Evolutionary conservation across 2,329 filamentous ascomycete genomes (phyloP).

Genomic region (Dothideomycetes sp.): DNA sequence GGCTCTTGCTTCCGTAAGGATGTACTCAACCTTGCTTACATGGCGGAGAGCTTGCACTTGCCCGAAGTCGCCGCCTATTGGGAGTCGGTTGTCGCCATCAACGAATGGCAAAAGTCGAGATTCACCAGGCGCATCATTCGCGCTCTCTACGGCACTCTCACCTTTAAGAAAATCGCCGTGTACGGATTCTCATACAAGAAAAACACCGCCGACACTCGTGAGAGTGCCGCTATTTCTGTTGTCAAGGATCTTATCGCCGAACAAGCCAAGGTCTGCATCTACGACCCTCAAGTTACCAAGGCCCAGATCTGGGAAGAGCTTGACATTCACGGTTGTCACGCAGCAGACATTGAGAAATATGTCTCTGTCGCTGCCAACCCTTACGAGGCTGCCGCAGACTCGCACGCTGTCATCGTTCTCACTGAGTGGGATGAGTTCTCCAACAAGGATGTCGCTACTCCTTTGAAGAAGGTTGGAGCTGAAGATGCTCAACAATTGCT

Average conservation of each 20-base stretch:
- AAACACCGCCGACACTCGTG: conserved; percentile 65
- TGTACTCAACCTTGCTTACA: conserved; percentile 62
- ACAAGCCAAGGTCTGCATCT: conserved; percentile 54
- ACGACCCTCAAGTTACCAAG: conserved; percentile 46
- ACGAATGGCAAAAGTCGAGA: conserved; percentile 62
- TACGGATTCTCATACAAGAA: conserved; percentile 76
- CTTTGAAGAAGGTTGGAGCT: conserved; percentile 1
- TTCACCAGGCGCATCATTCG: conserved; percentile 59
- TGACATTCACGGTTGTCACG: conserved; percentile 15
- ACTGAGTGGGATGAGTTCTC: conserved; percentile 30
- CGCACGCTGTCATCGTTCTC: conserved; percentile 27
- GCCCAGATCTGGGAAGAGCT: conserved; percentile 28
- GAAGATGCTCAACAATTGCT: conserved; percentile 5
- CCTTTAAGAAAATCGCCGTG: conserved; percentile 60
- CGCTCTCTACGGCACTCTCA: conserved; percentile 59
- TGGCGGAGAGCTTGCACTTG: conserved; percentile 60
- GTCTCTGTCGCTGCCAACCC: conserved; percentile 24
- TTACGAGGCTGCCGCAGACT: conserved; percentile 26
- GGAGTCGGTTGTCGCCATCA: conserved; percentile 64
- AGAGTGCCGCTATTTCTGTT: conserved; percentile 60
- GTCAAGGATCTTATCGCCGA: conserved; percentile 58
- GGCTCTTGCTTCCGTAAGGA: conserved; percentile 79
- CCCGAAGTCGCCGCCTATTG: conserved; percentile 68
- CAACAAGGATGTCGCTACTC: conserved; percentile 20
- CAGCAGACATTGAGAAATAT: conserved; percentile 19